Base-by-base conservation (phyloP, 108 stramenopile species). In the Cyclotella choctawhatcheeana region DNA sequence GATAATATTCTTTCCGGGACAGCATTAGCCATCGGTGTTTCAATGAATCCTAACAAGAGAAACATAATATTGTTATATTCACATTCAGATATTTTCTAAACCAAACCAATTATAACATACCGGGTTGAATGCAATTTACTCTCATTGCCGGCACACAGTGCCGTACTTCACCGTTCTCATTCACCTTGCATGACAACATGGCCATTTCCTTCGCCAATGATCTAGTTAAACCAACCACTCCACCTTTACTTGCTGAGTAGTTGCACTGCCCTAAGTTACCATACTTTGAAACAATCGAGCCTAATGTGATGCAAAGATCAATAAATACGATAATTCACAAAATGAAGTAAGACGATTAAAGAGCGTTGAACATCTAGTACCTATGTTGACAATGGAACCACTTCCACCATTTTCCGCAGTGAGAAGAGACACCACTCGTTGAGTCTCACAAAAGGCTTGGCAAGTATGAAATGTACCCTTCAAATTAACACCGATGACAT, bases 211-310 rank as follows among this genome's bases (percentile, higher is more conserved):
- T 91, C 31, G 93, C 93, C 29, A 89, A 45, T 6, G 90, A 68
- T 69, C 84, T 44, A 29, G 86, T 89, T 44, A 94, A 55, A 48
- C 86, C 88, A 18, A 88, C 50, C 10, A 94, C 89, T 3, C 90
- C 93, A 20, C 88, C 93, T 67, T 94, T 94, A 67, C 88, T 89
- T 29, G 90, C 90, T n/a, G 88, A 81, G 51, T 94, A 94, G 55
- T 94, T 94, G 7, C 71, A 76, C 64, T 94, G 93, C 20, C 93
- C 93, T 30, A 89, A 21, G 58, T 94, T 94, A 8, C 93, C 93
- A 63, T 65, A 65, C 29, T 87, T 63, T 21, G 84, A 81, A 14
- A 94, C 84, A 30, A 94, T 74, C 5, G 88, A 89, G 8, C 89
- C n/a, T n/a, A n/a, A n/a, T n/a, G n/a, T n/a, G n/a, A n/a, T n/a